Conservation (phyloP, 441 rosid genomes). For the Euphorbia celastroides region DNA sequence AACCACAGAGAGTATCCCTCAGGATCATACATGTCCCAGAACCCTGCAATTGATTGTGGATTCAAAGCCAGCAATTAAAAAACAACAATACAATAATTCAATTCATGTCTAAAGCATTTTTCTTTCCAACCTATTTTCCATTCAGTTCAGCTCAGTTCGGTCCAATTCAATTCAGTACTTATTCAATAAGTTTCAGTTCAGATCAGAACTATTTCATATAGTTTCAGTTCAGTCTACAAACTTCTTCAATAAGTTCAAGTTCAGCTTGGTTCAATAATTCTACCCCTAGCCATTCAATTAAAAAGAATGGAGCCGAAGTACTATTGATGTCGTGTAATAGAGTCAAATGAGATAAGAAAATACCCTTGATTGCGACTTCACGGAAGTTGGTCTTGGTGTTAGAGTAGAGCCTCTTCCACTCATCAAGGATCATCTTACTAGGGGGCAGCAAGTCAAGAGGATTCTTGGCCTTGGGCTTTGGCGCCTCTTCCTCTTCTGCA, state of each 20-base stretch:
- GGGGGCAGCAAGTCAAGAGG: conserved; percentile 93
- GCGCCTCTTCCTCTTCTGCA: conserved; percentile 66
- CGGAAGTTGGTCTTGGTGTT: conserved; percentile 96
- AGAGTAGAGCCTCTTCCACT: conserved; percentile 98
- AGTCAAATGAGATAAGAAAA: not conserved
- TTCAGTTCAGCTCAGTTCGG: too few relatives aligned
- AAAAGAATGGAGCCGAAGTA: too few relatives aligned
- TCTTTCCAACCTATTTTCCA: too few relatives aligned
- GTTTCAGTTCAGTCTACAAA: too few relatives aligned
- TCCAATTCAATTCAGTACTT: too few relatives aligned
- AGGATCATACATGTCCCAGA: conserved; percentile 98
- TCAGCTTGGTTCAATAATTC: too few relatives aligned
- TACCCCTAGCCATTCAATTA: too few relatives aligned
- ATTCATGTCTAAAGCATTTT: not conserved
- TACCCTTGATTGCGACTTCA: conserved; percentile 90
- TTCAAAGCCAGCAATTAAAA: not conserved
- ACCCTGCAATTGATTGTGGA: conserved; percentile 42
- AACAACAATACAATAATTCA: not conserved
- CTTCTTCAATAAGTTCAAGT: too few relatives aligned
- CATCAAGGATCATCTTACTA: conserved; percentile 85
- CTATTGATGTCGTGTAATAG: not conserved
- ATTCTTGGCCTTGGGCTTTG: conserved; percentile 89
- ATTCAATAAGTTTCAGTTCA: too few relatives aligned
- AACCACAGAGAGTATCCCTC: conserved; percentile 97
- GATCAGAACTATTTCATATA: too few relatives aligned